These are phyloP conservation scores for Catharanthus roseus DNA, from an alignment of 257 asterid species.

Conservation along the genomic window DNA sequence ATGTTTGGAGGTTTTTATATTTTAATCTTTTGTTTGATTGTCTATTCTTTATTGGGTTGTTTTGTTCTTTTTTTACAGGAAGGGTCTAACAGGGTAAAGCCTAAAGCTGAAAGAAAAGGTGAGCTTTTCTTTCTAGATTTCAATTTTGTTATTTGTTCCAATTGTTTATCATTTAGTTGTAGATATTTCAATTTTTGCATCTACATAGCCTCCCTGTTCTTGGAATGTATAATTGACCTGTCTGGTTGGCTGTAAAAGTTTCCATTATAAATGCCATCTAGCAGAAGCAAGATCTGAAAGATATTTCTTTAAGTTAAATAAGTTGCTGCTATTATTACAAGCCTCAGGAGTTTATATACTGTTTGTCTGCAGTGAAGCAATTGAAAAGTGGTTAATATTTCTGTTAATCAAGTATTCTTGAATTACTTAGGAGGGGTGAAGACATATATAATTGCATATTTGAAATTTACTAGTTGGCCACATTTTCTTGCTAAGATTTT, in stretches of 20 bases:
- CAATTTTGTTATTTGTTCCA: background rate
- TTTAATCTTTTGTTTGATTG: slow-evolving; percentile 7
- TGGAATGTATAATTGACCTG: background rate
- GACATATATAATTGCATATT: background rate
- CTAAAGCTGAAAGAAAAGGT: slow-evolving; percentile 71
- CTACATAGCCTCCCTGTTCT: background rate
- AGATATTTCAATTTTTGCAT: background rate
- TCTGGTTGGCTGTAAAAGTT: background rate
- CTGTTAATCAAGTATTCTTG: background rate
- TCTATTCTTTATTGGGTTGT: slow-evolving; percentile 4
- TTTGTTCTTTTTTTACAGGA: slow-evolving; percentile 39
- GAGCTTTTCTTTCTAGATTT: slow-evolving; percentile 18
- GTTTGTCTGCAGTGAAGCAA: background rate
- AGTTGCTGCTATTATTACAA: background rate
- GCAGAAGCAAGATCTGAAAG: background rate
- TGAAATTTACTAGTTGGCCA: background rate
- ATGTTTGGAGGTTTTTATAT: background rate
- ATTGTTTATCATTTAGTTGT: background rate
- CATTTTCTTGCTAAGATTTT: background rate
- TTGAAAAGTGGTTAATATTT: background rate
- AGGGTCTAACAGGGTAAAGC: slow-evolving; percentile 33
- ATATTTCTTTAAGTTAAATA: background rate
- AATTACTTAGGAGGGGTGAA: background rate
- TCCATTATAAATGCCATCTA: background rate
- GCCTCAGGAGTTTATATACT: background rate